Conservation (phyloP, 1,284 basidiomycete genomes). For the Takashimella tepidaria region DNA sequence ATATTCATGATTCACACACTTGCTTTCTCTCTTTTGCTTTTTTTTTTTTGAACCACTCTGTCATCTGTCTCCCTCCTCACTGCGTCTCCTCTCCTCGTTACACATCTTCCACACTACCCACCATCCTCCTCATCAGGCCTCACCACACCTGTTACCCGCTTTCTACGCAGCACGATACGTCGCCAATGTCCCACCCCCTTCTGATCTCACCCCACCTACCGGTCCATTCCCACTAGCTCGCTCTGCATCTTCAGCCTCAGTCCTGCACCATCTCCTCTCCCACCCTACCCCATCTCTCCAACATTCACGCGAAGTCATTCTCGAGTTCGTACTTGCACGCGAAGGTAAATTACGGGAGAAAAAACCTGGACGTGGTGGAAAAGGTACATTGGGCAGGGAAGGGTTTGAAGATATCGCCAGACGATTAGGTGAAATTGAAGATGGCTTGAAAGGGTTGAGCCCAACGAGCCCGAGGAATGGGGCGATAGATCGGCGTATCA, state of each 20-base stretch:
- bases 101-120: background rate
- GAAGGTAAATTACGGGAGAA: conserved; percentile 39
- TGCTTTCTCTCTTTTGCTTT: background rate
- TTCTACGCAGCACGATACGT: conserved; percentile 41
- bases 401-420: conserved; percentile 41
- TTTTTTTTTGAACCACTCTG: background rate
- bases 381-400: conserved; percentile 40
- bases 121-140: conserved; percentile 18
- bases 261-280: conserved; percentile 34
- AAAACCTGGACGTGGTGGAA: conserved; percentile 39
- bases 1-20: background rate
- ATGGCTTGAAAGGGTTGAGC: conserved; percentile 24
- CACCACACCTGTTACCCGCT: conserved; percentile 28
- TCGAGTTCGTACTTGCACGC: conserved; percentile 40
- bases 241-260: conserved; percentile 31
- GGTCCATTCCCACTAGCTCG: conserved; percentile 34
- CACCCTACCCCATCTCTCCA: conserved; percentile 35
- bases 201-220: conserved; percentile 38
- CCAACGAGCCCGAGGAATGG: background rate
- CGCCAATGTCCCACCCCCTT: conserved; percentile 42
- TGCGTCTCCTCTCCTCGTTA: background rate
- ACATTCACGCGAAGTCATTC: conserved; percentile 43
- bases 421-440: conserved; percentile 38
- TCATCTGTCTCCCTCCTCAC: background rate
- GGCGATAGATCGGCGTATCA: background rate